Percentiles rank a stretch among this genome's conserved stretches.
These are phyloP conservation scores for Sporothrix phasma DNA, from an alignment of 2,329 filamentous ascomycete genomes.

Conservation along the genomic window DNA sequence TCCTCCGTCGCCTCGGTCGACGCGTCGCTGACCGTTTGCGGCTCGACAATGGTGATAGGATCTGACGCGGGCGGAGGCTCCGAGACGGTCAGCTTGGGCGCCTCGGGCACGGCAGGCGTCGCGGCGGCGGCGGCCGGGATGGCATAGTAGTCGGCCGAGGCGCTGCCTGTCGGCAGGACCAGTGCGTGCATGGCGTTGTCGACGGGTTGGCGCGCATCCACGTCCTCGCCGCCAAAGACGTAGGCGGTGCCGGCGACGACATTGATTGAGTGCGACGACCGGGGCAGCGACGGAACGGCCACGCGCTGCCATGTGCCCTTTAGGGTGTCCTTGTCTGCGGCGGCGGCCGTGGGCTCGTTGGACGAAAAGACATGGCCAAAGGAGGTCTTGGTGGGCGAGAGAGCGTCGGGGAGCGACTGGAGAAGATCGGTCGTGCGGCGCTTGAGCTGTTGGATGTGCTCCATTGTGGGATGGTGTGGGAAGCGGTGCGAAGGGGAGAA, in stretches of 20 bases:
- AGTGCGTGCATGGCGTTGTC: conserved; percentile 65
- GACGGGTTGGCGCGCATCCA: conserved; percentile 48
- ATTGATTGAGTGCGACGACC: conserved; percentile 65
- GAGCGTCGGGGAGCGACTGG: conserved; percentile 38
- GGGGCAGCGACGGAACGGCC: conserved; percentile 45
- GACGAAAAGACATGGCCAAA: conserved; percentile 8
- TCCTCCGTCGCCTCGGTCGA: conserved; percentile 21
- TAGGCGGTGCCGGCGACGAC: conserved; percentile 45
- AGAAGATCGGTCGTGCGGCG: conserved; percentile 46
- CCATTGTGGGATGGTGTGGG: conserved; percentile 29
- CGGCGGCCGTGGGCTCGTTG: not conserved
- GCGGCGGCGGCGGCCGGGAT: conserved; percentile 36
- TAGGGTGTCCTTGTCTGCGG: conserved; percentile 27
- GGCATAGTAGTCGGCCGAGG: conserved; percentile 49
- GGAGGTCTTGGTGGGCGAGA: conserved; percentile 20
- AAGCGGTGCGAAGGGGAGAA: not conserved
- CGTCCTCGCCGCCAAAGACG: conserved; percentile 64
- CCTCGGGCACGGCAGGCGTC: not conserved
- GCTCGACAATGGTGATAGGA: conserved; percentile 16
- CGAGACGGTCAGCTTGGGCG: conserved; percentile 24
- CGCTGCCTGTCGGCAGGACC: conserved; percentile 47
- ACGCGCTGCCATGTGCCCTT: conserved; percentile 54
- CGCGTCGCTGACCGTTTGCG: not conserved
- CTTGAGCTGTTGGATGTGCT: conserved; percentile 43
- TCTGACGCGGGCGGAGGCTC: conserved; percentile 18